Base-by-base conservation (phyloP, 805 yeast species). In the Debaryomyces maramus region DNA sequence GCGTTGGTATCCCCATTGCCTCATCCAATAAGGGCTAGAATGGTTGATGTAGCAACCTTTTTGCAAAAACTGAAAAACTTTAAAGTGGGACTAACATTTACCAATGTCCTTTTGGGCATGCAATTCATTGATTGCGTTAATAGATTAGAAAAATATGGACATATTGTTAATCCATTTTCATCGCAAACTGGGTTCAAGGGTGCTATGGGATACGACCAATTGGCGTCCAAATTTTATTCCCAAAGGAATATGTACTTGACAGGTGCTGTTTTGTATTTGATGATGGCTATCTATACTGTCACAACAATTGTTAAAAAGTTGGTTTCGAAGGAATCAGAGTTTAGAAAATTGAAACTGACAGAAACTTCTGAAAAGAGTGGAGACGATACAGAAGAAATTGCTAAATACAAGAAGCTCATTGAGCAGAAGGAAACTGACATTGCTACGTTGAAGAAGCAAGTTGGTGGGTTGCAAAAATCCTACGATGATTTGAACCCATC, bases 201-300 rank as follows among this genome's bases (percentile, higher is more conserved):
- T 19, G 21, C 46, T 2, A 62, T 73, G 33, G 66, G 73, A 30
- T 60, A 67, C 27, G 84, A 81, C 16, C 75, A 70, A 44, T 59
- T 78, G 47, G 85, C 84, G 4, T 65, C 77, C 34, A 76, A 80
- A 44, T 80, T 82, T 41, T 81, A 79, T 50, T 71, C 81, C 28
- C 86, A 81, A 56, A 68, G 87, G 54, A 81, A 81, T 48, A 65
- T 78, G 30, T 81, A 81, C 55, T 69, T 81, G 39, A 72, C 80
- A 11, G 87, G 86, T 6, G 83, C 82, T 6, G 81, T 80, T 4
- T 58, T 81, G 43, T 81, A 77, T 57, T 70, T 78, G 51, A 67
- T 63, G 41, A 47, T 80, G 34, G 77, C 82, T 7, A 79, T 80
- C 41, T 71, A 69, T 26, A 78, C 83, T 0, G 77, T 79, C 34